Evolutionary conservation across 2,329 filamentous ascomycete species (phyloP), one percentile per base, ranked within the genome.

Genomic region (Thelonectria olida): DNA sequence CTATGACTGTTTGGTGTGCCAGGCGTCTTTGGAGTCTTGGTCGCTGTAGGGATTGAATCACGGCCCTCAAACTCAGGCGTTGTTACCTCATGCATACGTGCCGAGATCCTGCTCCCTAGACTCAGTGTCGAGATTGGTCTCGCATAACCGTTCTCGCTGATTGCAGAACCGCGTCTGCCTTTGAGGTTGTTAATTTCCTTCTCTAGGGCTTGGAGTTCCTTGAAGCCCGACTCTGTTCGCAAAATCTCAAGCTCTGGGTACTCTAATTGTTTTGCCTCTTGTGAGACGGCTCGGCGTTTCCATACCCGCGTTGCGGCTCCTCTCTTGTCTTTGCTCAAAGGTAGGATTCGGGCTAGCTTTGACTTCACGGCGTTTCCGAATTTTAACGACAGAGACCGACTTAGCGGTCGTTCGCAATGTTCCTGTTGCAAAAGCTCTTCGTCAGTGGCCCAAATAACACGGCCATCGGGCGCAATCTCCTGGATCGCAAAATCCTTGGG

Each of bases 401-500:
- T 47, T 12, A 63, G 31, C 6, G 63, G 48, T 5, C 61, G 55
- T n/a, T 57, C 34, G 15, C 51, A 42, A 8, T 42, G 39, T 19
- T 49, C 42, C 22, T 39, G 47, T n/a, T 60, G 47, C n/a, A 27
- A n/a, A 10, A 50, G 22, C 20, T 27, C 23, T 36, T 61, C 65
- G 54, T 75, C 71, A 8, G 74, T 76, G 8, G 67, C 42, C 74
- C 72, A 76, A 12, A 31, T 44, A 15, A 71, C 56, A 9, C 65
- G 60, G 1, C 67, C 67, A 13, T 67, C 63, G 8, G 63, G 57
- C 8, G 63, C 63, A 17, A 66, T 54, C 31, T 65, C 31, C 9
- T 62, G 66, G 17, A 71, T 54, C 1, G 74, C 74, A 49, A 76
- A 76, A 34, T 78, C 76, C 47, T 65, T 68, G 1, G 67, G 44